Evolutionary conservation across 2,329 filamentous ascomycete species (phyloP).

Genomic region (Talaromyces sp.): DNA sequence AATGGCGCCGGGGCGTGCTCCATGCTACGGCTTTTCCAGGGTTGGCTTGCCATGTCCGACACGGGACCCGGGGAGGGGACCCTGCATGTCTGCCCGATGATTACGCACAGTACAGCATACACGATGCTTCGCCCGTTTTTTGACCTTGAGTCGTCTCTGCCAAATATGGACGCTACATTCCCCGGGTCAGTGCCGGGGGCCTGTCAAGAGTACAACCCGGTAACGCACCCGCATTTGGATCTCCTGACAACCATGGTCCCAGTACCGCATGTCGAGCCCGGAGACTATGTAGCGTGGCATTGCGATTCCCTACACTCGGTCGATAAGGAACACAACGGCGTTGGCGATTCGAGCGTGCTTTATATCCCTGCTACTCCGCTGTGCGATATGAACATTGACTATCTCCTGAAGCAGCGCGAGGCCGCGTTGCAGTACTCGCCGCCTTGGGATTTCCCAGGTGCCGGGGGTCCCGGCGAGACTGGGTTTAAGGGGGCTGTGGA

Average conservation of each 20-base stretch:
- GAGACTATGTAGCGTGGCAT: slow-evolving; percentile 75
- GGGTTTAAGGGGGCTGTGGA: slow-evolving; percentile 36
- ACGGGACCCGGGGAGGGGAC: slow-evolving; percentile 73
- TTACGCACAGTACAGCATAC: slow-evolving; percentile 73
- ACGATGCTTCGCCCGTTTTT: slow-evolving; percentile 83
- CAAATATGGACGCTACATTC: slow-evolving; percentile 45
- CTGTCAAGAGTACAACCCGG: slow-evolving; percentile 62
- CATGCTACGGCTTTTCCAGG: slow-evolving; percentile 85
- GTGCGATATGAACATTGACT: slow-evolving; percentile 68
- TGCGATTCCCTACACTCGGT: slow-evolving; percentile 79
- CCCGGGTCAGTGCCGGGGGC: slow-evolving; percentile 67
- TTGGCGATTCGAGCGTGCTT: slow-evolving; percentile 71
- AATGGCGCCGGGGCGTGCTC: slow-evolving; percentile 75
- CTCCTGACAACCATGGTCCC: slow-evolving; percentile 67
- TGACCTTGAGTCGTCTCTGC: slow-evolving; percentile 44
- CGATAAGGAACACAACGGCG: slow-evolving; percentile 70
- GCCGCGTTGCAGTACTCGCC: slow-evolving; percentile 65
- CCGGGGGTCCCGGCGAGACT: slow-evolving; percentile 37
- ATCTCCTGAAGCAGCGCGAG: slow-evolving; percentile 65
- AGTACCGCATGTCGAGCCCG: slow-evolving; percentile 63
- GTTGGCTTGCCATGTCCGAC: slow-evolving; percentile 75
- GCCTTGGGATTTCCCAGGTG: slow-evolving; percentile 65
- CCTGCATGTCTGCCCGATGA: slow-evolving; percentile 72
- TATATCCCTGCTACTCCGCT: slow-evolving; percentile 86
- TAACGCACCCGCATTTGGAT: slow-evolving; percentile 66